A percentile compares a stretch with the other conserved stretches of the same genome.
phyloP scores from a whole-genome alignment of 352 stramenopile species.

The Phytophthora europaea region DNA sequence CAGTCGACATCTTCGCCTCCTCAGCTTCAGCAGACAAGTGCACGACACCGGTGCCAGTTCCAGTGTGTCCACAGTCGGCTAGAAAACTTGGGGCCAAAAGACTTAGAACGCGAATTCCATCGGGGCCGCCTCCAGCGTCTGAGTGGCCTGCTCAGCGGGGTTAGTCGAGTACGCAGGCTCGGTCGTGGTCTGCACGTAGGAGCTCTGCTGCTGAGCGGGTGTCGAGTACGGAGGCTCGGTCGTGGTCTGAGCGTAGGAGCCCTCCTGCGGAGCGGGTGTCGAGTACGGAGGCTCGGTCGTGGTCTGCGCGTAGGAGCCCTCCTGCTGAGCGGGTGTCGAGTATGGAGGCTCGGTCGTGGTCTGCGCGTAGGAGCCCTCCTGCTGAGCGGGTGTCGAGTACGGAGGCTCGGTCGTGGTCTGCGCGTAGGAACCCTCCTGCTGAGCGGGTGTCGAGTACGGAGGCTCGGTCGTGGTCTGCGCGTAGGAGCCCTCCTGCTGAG shows the following conservation, averaged over 20 bases:
- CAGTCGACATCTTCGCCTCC: not conserved
- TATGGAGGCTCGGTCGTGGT: not conserved
- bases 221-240: constrained; percentile 2
- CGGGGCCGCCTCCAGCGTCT: not conserved
- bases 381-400: not conserved
- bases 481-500: not conserved
- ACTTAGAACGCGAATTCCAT: constrained; percentile 17
- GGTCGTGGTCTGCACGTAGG: too few relatives aligned
- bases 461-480: constrained; percentile 8
- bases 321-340: not conserved
- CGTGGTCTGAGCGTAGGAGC: not conserved
- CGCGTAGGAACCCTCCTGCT: not conserved
- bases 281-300: constrained; percentile 4
- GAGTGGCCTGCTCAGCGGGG: not conserved
- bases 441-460: not conserved
- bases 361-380: not conserved
- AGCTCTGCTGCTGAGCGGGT: not conserved
- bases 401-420: not conserved
- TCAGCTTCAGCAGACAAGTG: not conserved
- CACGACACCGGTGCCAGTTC: constrained; percentile 1
- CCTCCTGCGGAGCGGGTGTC: not conserved
- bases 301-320: not conserved
- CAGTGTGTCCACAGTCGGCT: not conserved
- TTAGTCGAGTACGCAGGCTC: not conserved
- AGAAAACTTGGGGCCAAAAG: not conserved